Conservation (phyloP, 2,329 filamentous ascomycete genomes). For the Pseudocercospora cruenta region DNA sequence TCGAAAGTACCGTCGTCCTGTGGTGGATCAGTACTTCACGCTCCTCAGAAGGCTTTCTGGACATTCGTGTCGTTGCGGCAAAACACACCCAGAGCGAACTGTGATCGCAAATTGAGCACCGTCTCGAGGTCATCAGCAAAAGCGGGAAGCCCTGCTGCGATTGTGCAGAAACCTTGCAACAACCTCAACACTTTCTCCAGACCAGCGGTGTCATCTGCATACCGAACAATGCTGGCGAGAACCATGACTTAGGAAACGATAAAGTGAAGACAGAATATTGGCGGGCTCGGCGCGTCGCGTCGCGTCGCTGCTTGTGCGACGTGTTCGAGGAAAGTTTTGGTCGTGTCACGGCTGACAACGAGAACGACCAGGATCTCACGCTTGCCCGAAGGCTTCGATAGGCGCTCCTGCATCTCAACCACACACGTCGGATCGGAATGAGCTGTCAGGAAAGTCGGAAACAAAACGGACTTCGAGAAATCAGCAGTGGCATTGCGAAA, state of each 20-base stretch:
- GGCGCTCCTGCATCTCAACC: neutral
- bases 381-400: neutral
- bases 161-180: constrained; percentile 50
- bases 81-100: constrained; percentile 49
- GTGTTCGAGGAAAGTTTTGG: neutral
- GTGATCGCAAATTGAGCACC: constrained; percentile 44
- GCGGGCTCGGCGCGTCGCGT: neutral
- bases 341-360: neutral
- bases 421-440: neutral
- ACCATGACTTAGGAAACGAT: constrained; percentile 9
- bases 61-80: neutral
- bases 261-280: neutral
- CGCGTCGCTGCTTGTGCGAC: neutral
- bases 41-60: neutral
- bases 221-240: constrained; percentile 19
- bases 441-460: no score
- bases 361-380: neutral
- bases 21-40: neutral
- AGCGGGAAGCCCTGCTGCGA: constrained; percentile 42
- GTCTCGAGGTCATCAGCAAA: constrained; percentile 37
- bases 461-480: neutral
- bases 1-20: constrained; percentile 66
- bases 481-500: neutral
- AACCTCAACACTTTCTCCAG: constrained; percentile 65
- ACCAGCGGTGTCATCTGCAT: constrained; percentile 51